Evolutionary conservation across 495 filamentous ascomycete genomes (phyloP), one percentile per base, ranked within the genome.

Genomic region (Podospora fimiseda): DNA sequence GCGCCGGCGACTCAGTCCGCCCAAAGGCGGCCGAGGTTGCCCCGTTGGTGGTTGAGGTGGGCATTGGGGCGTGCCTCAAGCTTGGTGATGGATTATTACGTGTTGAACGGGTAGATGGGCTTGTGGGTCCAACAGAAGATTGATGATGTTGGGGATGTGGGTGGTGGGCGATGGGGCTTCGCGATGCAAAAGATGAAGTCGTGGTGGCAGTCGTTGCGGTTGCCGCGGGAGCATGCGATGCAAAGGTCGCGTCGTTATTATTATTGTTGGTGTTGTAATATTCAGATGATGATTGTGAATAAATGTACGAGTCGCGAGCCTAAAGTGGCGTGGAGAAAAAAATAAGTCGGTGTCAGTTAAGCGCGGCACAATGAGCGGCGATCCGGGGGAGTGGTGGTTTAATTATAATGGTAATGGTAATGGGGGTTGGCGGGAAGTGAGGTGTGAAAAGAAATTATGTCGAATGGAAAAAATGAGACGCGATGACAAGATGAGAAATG

Each of bases 61-160:
- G 43, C 65, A 71, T 51, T 58, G 74, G 50, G 63, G 70, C 60
- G 57, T 64, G 75, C 63, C 62, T 70, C 57, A 69, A 63, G 57
- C 57, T 73, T 54, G 73, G 79, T 57, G 71, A 80, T 52, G 59
- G 70, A 71, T 71, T 79, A 68, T 71, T 75, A 66, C 65, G 77
- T 68, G 64, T 76, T 66, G 62, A 74, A 24, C 11, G 43, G 53
- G 53, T 75, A 49, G 66, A 73, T 65, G 65, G 81, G 65, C 70
- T 74, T 71, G 76, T 67, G 65, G 80, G 72, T 64, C 77, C 74
- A 69, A 71, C 60, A 58, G 69, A 63, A 64, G 77, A 64, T 63
- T 73, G 68, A 64, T 80, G 70, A 69, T 83, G 70, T 55, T 71
- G 65, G 63, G 74, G 68, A 64, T 80, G 70, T 69, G 82, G 70